Evolutionary conservation across 1,284 basidiomycete genomes (phyloP).

Genomic region (Butyriboletus appendiculatus): DNA sequence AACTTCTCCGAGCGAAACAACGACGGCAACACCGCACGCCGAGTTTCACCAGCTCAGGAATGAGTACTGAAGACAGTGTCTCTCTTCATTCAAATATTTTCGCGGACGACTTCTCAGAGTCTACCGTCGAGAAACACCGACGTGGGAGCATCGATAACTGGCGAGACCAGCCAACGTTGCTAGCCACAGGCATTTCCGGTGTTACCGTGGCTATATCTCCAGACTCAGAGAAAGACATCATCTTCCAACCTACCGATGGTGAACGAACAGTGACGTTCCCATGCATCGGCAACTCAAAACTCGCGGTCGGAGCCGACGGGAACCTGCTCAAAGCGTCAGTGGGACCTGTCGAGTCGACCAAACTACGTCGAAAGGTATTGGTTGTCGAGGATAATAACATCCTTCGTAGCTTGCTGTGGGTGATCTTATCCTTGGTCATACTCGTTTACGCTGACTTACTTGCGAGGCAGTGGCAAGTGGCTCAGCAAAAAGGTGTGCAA

Average conservation of each 20-base stretch:
- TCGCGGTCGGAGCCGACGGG: slow-evolving; percentile 59
- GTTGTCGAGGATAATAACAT: slow-evolving; percentile 87
- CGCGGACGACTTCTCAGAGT: slow-evolving; percentile 24
- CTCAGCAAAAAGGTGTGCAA: slow-evolving; percentile 62
- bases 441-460: slow-evolving; percentile 17
- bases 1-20: slow-evolving; percentile 61
- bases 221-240: slow-evolving; percentile 25
- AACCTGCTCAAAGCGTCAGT: slow-evolving; percentile 62
- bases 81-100: slow-evolving; percentile 35
- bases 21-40: slow-evolving; percentile 30
- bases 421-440: slow-evolving; percentile 10
- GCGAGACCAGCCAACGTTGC: slow-evolving; percentile 20
- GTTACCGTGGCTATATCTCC: slow-evolving; percentile 22
- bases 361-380: slow-evolving; percentile 58
- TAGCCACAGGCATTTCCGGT: slow-evolving; percentile 12
- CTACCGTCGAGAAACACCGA: slow-evolving; percentile 17
- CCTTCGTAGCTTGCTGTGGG: slow-evolving; percentile 69
- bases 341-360: slow-evolving; percentile 43
- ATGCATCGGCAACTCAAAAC: slow-evolving; percentile 40
- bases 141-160: slow-evolving; percentile 29
- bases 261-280: slow-evolving; percentile 13
- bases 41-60: slow-evolving; percentile 14
- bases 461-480: slow-evolving; percentile 69
- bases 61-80: slow-evolving; percentile 28
- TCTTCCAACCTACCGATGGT: slow-evolving; percentile 12